Evolutionary conservation across 139 green algal genomes (phyloP).

Genomic region (Nannochloris sp.): DNA sequence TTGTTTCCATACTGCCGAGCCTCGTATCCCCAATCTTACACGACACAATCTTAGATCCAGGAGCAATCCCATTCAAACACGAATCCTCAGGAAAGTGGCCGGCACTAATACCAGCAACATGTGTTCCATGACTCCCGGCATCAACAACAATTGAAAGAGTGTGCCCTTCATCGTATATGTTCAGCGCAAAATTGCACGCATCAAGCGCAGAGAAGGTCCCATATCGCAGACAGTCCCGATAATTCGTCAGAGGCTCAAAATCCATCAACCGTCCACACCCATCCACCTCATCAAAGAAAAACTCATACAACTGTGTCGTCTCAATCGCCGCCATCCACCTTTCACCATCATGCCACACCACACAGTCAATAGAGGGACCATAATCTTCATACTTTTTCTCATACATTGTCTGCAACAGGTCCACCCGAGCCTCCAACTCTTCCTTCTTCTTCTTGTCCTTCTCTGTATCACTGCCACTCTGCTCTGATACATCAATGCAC

Average conservation of each 20-base stretch:
- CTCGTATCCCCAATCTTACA: slow-evolving; percentile 90
- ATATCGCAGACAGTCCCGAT: slow-evolving; percentile 25
- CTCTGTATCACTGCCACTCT: neutral
- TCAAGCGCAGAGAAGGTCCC: slow-evolving; percentile 52
- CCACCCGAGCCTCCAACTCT: slow-evolving; percentile 63
- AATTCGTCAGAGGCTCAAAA: slow-evolving; percentile 61
- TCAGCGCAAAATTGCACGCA: slow-evolving; percentile 69
- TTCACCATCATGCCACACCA: slow-evolving; percentile 85
- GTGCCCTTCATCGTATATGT: slow-evolving; percentile 73
- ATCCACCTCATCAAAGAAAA: neutral
- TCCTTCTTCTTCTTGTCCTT: slow-evolving; percentile 12
- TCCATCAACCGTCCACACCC: slow-evolving; percentile 35
- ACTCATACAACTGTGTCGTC: slow-evolving; percentile 47
- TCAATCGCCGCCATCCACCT: slow-evolving; percentile 73
- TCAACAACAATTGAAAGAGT: slow-evolving; percentile 79
- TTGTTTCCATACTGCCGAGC: slow-evolving; percentile 78
- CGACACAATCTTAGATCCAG: slow-evolving; percentile 80
- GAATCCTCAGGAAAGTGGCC: slow-evolving; percentile 73
- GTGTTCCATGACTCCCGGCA: slow-evolving; percentile 73
- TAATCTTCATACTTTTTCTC: slow-evolving; percentile 32
- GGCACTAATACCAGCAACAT: slow-evolving; percentile 79
- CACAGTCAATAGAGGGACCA: slow-evolving; percentile 62
- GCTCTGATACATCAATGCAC: slow-evolving; percentile 27
- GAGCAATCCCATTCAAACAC: slow-evolving; percentile 72
- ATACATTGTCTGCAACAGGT: slow-evolving; percentile 31